Base-by-base conservation (phyloP, 352 stramenopile genomes). In the Phytophthora idaei region DNA sequence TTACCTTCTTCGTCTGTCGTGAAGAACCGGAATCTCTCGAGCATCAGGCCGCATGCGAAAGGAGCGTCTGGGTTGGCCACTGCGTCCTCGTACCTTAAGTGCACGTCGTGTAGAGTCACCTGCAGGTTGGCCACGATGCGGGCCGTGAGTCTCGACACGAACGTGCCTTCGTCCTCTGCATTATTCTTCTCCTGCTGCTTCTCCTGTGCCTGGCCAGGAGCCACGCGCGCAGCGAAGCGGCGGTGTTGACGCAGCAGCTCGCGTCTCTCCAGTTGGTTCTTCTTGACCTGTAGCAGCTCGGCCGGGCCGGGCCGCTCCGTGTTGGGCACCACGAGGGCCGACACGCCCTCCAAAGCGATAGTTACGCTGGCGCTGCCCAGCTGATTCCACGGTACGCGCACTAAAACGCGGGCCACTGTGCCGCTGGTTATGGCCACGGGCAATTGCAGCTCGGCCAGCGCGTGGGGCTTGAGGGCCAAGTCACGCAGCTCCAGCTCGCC, bases 371-470 rank as follows among this genome's bases (percentile, higher is more conserved):
- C 77, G 51, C 78, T 91, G 25, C 85, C 86, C 25, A 95, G 60
- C 14, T 92, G 84, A 60, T 95, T 94, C 87, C 87, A 95, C n/a
- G 87, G 87, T 7, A 95, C 87, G n/a, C 87, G 72, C 48, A 95
- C 85, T 29, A 89, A 76, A 27, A 95, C 77, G 57, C 85, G 84
- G 10, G 53, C 54, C 12, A 95, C 81, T 25, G 50, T 80, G 52
- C 87, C 87, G 36, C 76, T 75, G 25, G 89, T 64, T 29, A 95
- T 76, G 10, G 76, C 67, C 47, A 95, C 78, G 21, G 87, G 87
- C 17, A 95, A 64, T 42, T 94, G 74, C 29, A 95, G 65, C 67
- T 95, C 87, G 1, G 81, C 83, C 27, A 95, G 67, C 39, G 87
- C 87, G 52, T 92, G 80, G n/a, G 85, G 79, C 61, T 94, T 94